Base-by-base conservation (phyloP, 2,329 filamentous ascomycete genomes). In the Trichoderma koningiopsis region DNA sequence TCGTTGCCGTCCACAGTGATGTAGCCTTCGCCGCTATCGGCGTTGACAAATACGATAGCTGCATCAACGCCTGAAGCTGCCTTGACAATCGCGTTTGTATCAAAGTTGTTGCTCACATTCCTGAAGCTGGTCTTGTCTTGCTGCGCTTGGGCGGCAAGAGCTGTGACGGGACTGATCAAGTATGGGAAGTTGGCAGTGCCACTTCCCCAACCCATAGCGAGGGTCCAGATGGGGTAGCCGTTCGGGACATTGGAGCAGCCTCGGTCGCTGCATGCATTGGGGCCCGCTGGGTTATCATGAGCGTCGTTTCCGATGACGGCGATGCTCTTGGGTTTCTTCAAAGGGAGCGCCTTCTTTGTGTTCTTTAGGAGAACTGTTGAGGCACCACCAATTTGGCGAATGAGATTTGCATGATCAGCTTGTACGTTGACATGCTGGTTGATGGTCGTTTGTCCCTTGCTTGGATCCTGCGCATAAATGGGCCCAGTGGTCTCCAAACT, bases 1-100 rank as follows among this genome's bases (percentile, higher is more conserved):
- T 87, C 86, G 31, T 96, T 85, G 14, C 86, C 86, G 0, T 87
- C 81, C 53, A 89, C 56, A 27, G 56, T 84, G 71, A 93, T 86
- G 78, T 87, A 93, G 0, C 91, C 92, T 79, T 97, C 94, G 0
- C 92, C 92, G 0, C 91, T 87, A 77, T 94, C 92, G 43, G 85
- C 87, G 76, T 91, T 97, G 68, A 89, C 91, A 77, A 97, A 97
- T 1, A 96, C 93, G 49, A 97, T 76, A 91, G 97, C 59, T 58
- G 92, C 88, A 2, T 90, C 56, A 10, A 24, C 33, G 40, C 56
- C 85, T 0, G 75, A 75, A 2, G 80, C 79, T 0, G 73, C 75
- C 14, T 81, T 81, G 22, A 70, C 90, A 87, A 3, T 81, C 75
- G 19, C 79, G 79, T 0, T 85, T 85, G 37, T 83, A 82, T 29